These are phyloP conservation scores for Margaritispora aquatica DNA, from an alignment of 495 filamentous ascomycete genomes.

Conservation along the genomic window DNA sequence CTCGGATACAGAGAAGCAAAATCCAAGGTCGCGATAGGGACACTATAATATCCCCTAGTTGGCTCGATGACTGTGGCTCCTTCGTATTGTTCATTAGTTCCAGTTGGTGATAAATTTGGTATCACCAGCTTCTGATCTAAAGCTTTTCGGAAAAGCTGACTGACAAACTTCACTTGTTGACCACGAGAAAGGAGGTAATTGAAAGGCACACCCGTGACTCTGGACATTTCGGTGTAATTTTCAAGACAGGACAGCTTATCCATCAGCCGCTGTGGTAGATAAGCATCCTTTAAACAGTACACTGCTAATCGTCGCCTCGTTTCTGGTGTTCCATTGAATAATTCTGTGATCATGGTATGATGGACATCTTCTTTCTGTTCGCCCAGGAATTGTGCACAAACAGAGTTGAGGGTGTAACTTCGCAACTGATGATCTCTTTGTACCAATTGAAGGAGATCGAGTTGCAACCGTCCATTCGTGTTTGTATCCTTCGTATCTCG, in stretches of 20 bases:
- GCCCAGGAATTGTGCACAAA: constrained; percentile 91
- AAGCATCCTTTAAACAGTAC: constrained; percentile 98
- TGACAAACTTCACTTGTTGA: constrained; percentile 97
- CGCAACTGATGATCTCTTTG: constrained; percentile 91
- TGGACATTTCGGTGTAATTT: constrained; percentile 99
- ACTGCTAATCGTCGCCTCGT: constrained; percentile 85
- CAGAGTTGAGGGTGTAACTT: constrained; percentile 96
- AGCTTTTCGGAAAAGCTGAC: constrained; percentile 93
- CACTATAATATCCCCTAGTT: constrained; percentile 82
- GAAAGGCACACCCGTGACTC: constrained; percentile 97
- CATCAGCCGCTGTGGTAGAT: constrained; percentile 88
- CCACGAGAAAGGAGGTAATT: constrained; percentile 88
- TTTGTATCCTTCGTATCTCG: constrained; percentile 91
- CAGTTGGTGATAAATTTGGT: constrained; percentile 65
- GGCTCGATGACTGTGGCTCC: constrained; percentile 98
- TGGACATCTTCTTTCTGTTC: constrained; percentile 99
- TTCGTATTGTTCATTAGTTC: constrained; percentile 81
- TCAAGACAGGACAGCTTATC: constrained; percentile 96
- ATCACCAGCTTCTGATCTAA: constrained; percentile 88
- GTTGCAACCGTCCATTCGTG: constrained; percentile 86
- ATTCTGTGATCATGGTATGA: constrained; percentile 96
- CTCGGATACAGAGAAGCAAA: constrained; percentile 98
- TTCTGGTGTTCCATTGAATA: constrained; percentile 92
- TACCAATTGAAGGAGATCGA: constrained; percentile 88
- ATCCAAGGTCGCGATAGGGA: constrained; percentile 95